Evolutionary conservation across 345 rosid species (phyloP), one percentile per base, ranked within the genome.

Genomic region (Salix dunnii): DNA sequence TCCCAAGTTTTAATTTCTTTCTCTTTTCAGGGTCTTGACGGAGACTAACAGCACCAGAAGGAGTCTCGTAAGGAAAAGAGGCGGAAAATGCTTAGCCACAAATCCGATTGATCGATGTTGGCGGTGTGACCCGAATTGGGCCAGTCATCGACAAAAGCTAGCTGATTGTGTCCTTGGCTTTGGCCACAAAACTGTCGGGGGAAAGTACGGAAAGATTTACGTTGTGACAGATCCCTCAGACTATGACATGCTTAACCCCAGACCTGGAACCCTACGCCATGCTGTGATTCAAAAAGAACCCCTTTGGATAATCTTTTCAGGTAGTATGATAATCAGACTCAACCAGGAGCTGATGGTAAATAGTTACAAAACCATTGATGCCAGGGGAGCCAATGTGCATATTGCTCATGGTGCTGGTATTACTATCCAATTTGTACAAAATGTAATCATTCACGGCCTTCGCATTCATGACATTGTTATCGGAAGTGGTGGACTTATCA

Each of bases 31-130:
- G 86, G 71, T 76, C 20, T 23, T 82, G 12, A 70, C 21, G 60
- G 76, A 49, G 16, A 62, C 1, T 4, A 88, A 91, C 78, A 81
- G 77, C 80, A 85, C 92, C 0, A 90, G 97, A 66, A 87, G 98
- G 75, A 62, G 14, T 13, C 17, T 89, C 73, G 35, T 16, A 72
- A 72, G 76, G 4, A 70, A 5, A 73, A 70, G 70, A 69, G 25
- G 64, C 74, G 38, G 77, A 42, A 5, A 23, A 30, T 94, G 98
- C 82, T 10, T 53, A 53, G 95, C 94, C 49, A 83, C 91, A 30
- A 94, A 94, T 84, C 98, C 98, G 0, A 92, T 94, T 11, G 97
- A 94, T 75, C 77, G 86, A 73, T 92, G 98, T 69, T 94, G 95
- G 97, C 86, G 98, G 61, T 94, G 98, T 76, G 80, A 87, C 74